These are phyloP conservation scores for Fonsecaea nubica DNA, from an alignment of 2,329 filamentous ascomycete species.

Conservation along the genomic window DNA sequence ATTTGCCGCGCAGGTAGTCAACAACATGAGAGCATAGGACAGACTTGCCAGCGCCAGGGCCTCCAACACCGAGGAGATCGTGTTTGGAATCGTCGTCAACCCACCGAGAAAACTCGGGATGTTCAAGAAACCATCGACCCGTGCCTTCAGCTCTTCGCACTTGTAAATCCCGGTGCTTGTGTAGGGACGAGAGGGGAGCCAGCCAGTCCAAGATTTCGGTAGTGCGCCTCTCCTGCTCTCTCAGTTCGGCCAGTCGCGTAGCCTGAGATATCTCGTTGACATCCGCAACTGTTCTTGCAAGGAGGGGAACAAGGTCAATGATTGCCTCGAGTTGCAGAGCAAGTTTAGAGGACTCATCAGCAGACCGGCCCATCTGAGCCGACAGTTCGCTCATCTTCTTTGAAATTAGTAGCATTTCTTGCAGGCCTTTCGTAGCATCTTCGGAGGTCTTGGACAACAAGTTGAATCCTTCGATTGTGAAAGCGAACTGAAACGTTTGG, in stretches of 20 bases:
- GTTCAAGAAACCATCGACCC: slow-evolving; percentile 45
- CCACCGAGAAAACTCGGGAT: slow-evolving; percentile 42
- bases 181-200: slow-evolving; percentile 32
- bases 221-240: slow-evolving; percentile 37
- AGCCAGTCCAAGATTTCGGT: slow-evolving; percentile 40
- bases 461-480: slow-evolving; percentile 36
- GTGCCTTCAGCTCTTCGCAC: slow-evolving; percentile 41
- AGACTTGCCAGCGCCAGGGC: slow-evolving; percentile 38
- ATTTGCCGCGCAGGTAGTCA: slow-evolving; percentile 35
- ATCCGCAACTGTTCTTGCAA: slow-evolving; percentile 30
- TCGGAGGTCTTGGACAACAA: slow-evolving; percentile 35
- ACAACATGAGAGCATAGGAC: slow-evolving; percentile 39
- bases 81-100: slow-evolving; percentile 17
- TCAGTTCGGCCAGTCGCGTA: slow-evolving; percentile 32
- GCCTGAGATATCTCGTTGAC: slow-evolving; percentile 37
- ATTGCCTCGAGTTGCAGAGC: slow-evolving; percentile 32
- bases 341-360: slow-evolving; percentile 27
- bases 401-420: slow-evolving; percentile 31
- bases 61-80: slow-evolving; percentile 38
- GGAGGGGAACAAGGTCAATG: slow-evolving; percentile 33
- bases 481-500: slow-evolving; percentile 38
- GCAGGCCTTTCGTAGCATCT: slow-evolving; percentile 31
- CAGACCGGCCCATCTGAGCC: slow-evolving; percentile 27
- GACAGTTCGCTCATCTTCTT: slow-evolving; percentile 34
- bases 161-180: slow-evolving; percentile 38